Evolutionary conservation across 73 alveolate genomes (phyloP), one percentile per base, ranked within the genome.

Genomic region (Durusdinium trenchii): DNA sequence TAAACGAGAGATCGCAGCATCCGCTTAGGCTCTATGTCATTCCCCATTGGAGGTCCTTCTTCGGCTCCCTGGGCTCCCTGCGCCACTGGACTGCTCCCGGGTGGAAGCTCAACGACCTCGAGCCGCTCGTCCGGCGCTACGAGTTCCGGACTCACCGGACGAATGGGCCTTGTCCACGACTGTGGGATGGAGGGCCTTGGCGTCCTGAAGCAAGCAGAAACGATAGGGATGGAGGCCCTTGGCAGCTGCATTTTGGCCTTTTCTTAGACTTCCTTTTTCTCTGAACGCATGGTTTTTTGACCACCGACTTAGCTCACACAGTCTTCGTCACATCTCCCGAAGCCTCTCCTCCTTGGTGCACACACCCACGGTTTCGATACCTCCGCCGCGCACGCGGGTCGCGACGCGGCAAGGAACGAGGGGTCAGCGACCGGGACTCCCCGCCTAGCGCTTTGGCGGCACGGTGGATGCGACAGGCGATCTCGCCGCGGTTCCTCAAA

Each of bases 31-130:
- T n/a, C n/a, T n/a, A n/a, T n/a, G n/a, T n/a, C n/a, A n/a, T n/a
- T n/a, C n/a, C n/a, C n/a, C n/a, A n/a, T n/a, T n/a, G n/a, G n/a
- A n/a, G n/a, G n/a, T n/a, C n/a, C n/a, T n/a, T n/a, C n/a, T n/a
- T n/a, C n/a, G n/a, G n/a, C n/a, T n/a, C n/a, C n/a, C n/a, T n/a
- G n/a, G n/a, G n/a, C n/a, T 60, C 73, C 42, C 36, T 67, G 46
- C 81, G 81, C 81, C 10, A 67, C 81, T 26, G 81, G 81, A 32
- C 81, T 67, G 42, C 43, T 42, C 16, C 81, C 81, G 32, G 81
- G 81, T 67, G 81, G 81, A 67, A 67, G 81, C 42, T 67, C 81
- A n/a, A 67, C 81, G 43, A 67, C 81, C 81, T 60, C n/a, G n/a
- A n/a, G n/a, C n/a, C n/a, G n/a, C n/a, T n/a, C n/a, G 73, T 60